Percentiles rank a stretch among this genome's conserved stretches.
Conservation (phyloP, 2,329 filamentous ascomycete genomes). For the Exophiala spinifera region DNA sequence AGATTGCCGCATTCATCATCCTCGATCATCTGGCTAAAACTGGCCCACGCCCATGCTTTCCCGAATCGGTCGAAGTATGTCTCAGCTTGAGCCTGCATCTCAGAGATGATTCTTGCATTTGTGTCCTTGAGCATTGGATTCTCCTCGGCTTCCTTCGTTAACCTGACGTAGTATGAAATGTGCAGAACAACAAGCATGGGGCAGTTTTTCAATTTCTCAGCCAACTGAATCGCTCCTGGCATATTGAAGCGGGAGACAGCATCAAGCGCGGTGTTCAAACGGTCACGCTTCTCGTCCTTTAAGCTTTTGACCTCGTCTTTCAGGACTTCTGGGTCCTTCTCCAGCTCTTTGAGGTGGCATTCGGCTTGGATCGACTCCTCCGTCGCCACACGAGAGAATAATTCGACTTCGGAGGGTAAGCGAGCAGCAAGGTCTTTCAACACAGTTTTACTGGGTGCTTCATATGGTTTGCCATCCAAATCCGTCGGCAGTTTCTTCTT, state of each 20-base stretch:
- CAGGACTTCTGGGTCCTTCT: conserved; percentile 18
- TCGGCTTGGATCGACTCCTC: conserved; percentile 24
- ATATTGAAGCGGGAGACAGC: conserved; percentile 25
- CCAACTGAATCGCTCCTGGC: conserved; percentile 54
- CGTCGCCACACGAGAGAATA: conserved; percentile 22
- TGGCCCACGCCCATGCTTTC: conserved; percentile 59
- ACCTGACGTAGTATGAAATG: conserved; percentile 22
- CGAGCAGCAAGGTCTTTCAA: conserved; percentile 23
- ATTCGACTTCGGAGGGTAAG: conserved; percentile 20
- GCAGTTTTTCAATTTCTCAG: conserved; percentile 63
- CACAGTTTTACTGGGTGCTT: conserved; percentile 21
- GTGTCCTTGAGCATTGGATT: conserved; percentile 18
- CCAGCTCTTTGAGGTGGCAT: conserved; percentile 10
- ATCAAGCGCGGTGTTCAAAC: conserved; percentile 16
- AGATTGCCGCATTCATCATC: conserved; percentile 64
- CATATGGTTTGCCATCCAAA: conserved; percentile 26
- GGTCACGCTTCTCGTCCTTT: conserved; percentile 13
- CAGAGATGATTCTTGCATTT: conserved; percentile 33
- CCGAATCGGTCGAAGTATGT: conserved; percentile 52
- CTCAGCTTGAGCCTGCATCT: conserved; percentile 40
- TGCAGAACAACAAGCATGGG: conserved; percentile 54
- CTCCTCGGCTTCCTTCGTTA: conserved; percentile 15
- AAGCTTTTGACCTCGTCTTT: conserved; percentile 18
- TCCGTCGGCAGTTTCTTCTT: conserved; percentile 29
- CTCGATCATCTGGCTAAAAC: conserved; percentile 74